Evolutionary conservation across 306 rosid genomes (phyloP), one percentile per base, ranked within the genome.

Genomic region (Mimosa bimucronata): DNA sequence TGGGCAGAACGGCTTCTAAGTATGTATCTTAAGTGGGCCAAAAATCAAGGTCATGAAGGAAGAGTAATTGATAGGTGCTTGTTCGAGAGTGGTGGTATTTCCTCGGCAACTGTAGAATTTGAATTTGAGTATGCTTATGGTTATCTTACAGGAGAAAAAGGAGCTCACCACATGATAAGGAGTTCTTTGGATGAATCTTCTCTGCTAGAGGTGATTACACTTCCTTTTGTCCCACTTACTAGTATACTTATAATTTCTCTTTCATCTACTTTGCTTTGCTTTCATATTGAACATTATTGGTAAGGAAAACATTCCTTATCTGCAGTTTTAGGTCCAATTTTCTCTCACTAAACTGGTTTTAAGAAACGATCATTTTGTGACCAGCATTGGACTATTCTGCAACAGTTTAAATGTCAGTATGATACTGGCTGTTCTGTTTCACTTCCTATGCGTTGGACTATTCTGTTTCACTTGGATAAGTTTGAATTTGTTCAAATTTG

Each of bases 1-100:
- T 93, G 98, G 98, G 93, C 88, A 69, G 89, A 90, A 42, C 88
- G 81, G 80, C 91, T 93, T 46, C 71, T 88, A 46, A 85, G 62
- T 77, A 93, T 93, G 97, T 93, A 93, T 83, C 71, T 78, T 72
- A 88, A 86, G 78, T 93, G 98, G 98, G 97, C 93, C 71, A 84
- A 84, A 79, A 88, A 79, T 85, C 94, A 85, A 75, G 97, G 94
- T 73, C 81, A 79, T 68, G 86, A 83, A 53, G 98, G 88, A 78
- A 88, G 94, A 85, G 82, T 93, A 58, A 85, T 90, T 62, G 98
- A 93, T 84, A 90, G 78, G 83, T 79, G 61, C 73, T 34, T 50
- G 28, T 82, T 79, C 53, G 61, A 68, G 79, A 87, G 86, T 69
- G 94, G 90, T 73, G 94, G 94, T 77, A 83, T 91, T 58, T 66